These are phyloP conservation scores for Lophiotrema nucula DNA, from an alignment of 495 filamentous ascomycete species.

Conservation along the genomic window DNA sequence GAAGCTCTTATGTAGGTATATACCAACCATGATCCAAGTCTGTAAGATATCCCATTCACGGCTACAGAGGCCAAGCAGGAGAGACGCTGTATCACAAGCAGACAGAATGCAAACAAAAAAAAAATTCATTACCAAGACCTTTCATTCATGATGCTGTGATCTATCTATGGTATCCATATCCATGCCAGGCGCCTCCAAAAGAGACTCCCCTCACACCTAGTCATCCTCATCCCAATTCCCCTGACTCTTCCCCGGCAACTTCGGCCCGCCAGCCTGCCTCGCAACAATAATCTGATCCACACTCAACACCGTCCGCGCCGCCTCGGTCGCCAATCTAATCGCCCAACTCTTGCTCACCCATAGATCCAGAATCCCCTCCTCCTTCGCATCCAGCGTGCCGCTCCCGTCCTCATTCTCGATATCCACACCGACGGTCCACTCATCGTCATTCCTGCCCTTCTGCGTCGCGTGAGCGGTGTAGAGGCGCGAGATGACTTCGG, in stretches of 20 bases:
- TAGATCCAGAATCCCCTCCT: slow-evolving; percentile 90
- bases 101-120: too few relatives aligned
- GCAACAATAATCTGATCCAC: slow-evolving; percentile 99
- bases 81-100: too few relatives aligned
- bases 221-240: slow-evolving; percentile 95
- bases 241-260: slow-evolving; percentile 86
- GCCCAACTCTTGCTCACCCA: slow-evolving; percentile 91
- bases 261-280: slow-evolving; percentile 94
- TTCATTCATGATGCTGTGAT: too few relatives aligned
- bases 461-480: slow-evolving; percentile 78
- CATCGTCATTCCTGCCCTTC: slow-evolving; percentile 53
- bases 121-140: too few relatives aligned
- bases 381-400: slow-evolving; percentile 81
- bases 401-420: slow-evolving; percentile 79
- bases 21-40: too few relatives aligned
- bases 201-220: slow-evolving; percentile 3
- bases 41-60: too few relatives aligned
- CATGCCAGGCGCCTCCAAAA: too few relatives aligned
- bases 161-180: too few relatives aligned
- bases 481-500: slow-evolving; percentile 84
- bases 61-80: too few relatives aligned
- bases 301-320: slow-evolving; percentile 88
- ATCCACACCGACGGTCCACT: slow-evolving; percentile 87
- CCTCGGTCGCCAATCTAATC: slow-evolving; percentile 92
- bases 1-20: too few relatives aligned